Evolutionary conservation across 2,329 filamentous ascomycete genomes (phyloP), one percentile per base, ranked within the genome.

Genomic region (Fusarium nanum): DNA sequence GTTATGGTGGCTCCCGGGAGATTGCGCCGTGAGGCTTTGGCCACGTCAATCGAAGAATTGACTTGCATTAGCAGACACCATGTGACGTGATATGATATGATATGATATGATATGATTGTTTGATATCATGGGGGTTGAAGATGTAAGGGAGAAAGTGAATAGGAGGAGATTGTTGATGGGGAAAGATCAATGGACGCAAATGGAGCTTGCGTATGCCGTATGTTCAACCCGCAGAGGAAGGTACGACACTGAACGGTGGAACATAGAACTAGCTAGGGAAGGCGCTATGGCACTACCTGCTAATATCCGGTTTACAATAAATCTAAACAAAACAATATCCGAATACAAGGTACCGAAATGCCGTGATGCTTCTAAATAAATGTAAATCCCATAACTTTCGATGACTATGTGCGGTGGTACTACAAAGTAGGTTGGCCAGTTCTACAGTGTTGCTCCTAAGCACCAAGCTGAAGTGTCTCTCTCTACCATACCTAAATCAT

Each of bases 151-250:
- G 34, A 52, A 53, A 10, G 37, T 32, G 47, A 40, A 34, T 41
- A 66, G 42, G 61, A 54, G 54, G 61, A 66, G 18, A 66, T 66
- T 65, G 47, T 54, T 60, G 20, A 65, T 47, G 53, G 46, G 40
- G 41, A 44, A 56, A 27, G 41, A 30, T 30, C 28, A 30, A 30
- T 30, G 28, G 12, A 20, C 30, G 42, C 45, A 20, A 27, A 37
- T 37, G 34, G 34, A 37, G 34, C 34, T 37, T 32, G 52, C 25
- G 40, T 34, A 45, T 37, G 34, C 34, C 45, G 22, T 49, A 20
- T 22, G 25, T 28, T 58, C 30, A 56, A 25, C 27, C 23, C 7
- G 22, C 25, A 20, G 23, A 46, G 47, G 25, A 49, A 44, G 42
- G 61, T 14, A 41, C 41, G 18, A 34, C 49, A 53, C n/a, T n/a